Conservation (phyloP, 805 yeast species). For the Kuraishia cidri region DNA sequence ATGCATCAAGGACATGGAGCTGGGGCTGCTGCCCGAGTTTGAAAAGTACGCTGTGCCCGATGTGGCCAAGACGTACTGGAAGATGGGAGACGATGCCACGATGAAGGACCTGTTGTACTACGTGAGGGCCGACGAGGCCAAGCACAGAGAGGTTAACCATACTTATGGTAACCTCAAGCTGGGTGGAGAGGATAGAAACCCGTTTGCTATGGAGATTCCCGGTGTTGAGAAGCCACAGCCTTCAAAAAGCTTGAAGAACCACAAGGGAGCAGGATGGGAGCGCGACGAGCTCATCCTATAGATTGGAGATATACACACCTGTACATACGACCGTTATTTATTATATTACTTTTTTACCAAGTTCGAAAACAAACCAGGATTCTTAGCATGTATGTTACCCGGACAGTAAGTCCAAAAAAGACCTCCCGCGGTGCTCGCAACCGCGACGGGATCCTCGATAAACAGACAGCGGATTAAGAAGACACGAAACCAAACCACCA, state of each 20-base stretch:
- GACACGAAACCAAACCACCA: too few relatives aligned
- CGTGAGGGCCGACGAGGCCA: slow-evolving; percentile 70
- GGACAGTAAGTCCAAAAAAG: too few relatives aligned
- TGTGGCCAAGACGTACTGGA: slow-evolving; percentile 60
- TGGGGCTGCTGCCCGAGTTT: slow-evolving; percentile 40
- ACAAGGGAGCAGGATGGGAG: slow-evolving; percentile 23
- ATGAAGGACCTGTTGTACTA: slow-evolving; percentile 52
- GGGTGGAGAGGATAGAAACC: slow-evolving; percentile 49
- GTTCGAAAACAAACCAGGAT: neutral
- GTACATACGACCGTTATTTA: too few relatives aligned
- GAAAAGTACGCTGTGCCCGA: slow-evolving; percentile 38
- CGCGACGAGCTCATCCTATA: slow-evolving; percentile 18
- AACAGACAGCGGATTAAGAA: too few relatives aligned
- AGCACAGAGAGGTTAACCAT: slow-evolving; percentile 74
- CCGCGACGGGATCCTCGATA: too few relatives aligned
- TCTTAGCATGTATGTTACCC: neutral
- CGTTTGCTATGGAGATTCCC: slow-evolving; percentile 42
- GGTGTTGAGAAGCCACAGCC: slow-evolving; percentile 18
- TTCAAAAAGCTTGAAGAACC: slow-evolving; percentile 11
- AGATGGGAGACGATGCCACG: slow-evolving; percentile 38
- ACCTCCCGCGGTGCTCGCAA: too few relatives aligned
- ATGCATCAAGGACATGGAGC: slow-evolving; percentile 42
- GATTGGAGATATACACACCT: too few relatives aligned
- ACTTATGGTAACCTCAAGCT: slow-evolving; percentile 54
- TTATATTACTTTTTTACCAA: neutral